phyloP scores from a whole-genome alignment of 768 basidiomycete species.

The Steccherinum ochraceum region DNA sequence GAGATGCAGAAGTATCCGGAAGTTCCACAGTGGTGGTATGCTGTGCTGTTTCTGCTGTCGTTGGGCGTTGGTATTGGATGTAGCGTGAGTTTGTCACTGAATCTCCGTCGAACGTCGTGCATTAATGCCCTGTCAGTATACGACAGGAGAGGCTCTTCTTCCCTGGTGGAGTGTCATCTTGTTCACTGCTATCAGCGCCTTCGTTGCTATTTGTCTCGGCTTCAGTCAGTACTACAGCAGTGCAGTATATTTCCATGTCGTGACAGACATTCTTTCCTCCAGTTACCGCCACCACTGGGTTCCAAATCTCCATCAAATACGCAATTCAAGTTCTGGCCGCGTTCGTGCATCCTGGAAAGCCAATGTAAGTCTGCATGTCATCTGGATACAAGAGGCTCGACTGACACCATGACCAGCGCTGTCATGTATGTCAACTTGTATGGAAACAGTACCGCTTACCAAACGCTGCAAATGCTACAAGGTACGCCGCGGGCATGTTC shows the following conservation, averaged over 20 bases:
- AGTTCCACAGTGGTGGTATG: slow-evolving; percentile 51
- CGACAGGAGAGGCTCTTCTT: slow-evolving; percentile 35
- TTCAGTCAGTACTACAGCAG: slow-evolving; percentile 30
- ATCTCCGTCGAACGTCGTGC: too few relatives aligned
- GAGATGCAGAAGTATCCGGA: slow-evolving; percentile 48
- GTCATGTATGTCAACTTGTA: slow-evolving; percentile 53
- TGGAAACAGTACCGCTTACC: slow-evolving; percentile 45
- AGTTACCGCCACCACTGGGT: slow-evolving; percentile 38
- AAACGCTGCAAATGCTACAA: slow-evolving; percentile 48
- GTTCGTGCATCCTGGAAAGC: slow-evolving; percentile 42
- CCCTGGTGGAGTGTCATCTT: slow-evolving; percentile 50
- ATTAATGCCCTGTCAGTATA: slow-evolving; percentile 14
- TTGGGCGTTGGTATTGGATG: slow-evolving; percentile 44
- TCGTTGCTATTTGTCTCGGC: slow-evolving; percentile 28
- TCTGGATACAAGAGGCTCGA: too few relatives aligned
- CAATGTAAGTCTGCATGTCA: slow-evolving; percentile 40
- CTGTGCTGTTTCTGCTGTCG: slow-evolving; percentile 35
- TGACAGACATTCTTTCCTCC: background rate
- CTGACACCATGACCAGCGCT: slow-evolving; percentile 26
- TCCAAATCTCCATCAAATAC: slow-evolving; percentile 42
- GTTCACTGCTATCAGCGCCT: slow-evolving; percentile 37
- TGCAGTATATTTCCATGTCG: background rate
- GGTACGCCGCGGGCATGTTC: slow-evolving; percentile 19
- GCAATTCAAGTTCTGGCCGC: slow-evolving; percentile 46
- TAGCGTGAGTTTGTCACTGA: slow-evolving; percentile 19